Percentiles rank a stretch among this genome's conserved stretches.
These are phyloP conservation scores for Linum lewisii DNA, from an alignment of 345 rosid species.

Conservation along the genomic window DNA sequence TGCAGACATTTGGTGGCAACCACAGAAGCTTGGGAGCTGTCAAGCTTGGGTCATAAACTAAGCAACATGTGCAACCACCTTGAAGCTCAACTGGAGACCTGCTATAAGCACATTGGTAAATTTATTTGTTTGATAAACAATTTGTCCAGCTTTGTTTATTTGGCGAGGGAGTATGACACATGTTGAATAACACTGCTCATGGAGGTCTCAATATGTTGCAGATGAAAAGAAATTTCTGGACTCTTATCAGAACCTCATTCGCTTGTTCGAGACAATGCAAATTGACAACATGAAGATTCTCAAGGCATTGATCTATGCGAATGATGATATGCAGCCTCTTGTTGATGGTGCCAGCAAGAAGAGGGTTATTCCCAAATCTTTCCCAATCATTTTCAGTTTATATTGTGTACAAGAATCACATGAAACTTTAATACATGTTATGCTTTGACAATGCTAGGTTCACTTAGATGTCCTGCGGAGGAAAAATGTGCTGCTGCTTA, in stretches of 20 bases:
- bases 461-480: not conserved
- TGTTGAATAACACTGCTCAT: not conserved
- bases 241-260: conserved; percentile 2
- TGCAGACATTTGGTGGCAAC: not conserved
- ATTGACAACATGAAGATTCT: conserved; percentile 3
- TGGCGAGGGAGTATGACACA: not conserved
- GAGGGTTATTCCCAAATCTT: not conserved
- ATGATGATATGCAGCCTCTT: conserved; percentile 7
- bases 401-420: too few species aligned
- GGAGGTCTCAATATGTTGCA: not conserved
- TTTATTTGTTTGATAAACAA: not conserved
- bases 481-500: conserved; percentile 1
- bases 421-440: not conserved
- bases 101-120: not conserved
- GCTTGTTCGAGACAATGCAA: not conserved
- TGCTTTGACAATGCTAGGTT: not conserved
- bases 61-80: not conserved
- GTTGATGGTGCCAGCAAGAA: conserved; percentile 4
- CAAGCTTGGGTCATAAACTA: not conserved
- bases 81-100: not conserved
- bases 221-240: conserved; percentile 1
- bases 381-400: not conserved
- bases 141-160: too few species aligned
- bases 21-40: conserved; percentile 1
- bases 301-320: conserved; percentile 5